Percentiles rank a stretch among this genome's conserved stretches.
phyloP scores from a whole-genome alignment of 140 eudicot species.

The Artemisia princeps region DNA sequence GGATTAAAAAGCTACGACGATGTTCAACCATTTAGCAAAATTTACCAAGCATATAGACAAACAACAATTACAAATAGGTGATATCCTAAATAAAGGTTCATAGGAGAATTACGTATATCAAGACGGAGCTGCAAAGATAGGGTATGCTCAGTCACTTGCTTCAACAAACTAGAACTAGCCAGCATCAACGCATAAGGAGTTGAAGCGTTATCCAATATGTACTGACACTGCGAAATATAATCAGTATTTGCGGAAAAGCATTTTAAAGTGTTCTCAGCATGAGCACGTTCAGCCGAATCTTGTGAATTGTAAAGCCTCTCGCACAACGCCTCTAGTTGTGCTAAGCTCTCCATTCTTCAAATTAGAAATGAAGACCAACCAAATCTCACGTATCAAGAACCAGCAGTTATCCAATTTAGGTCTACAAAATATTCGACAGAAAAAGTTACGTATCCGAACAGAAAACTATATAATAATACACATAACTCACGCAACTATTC shows the following conservation, averaged over 20 bases:
- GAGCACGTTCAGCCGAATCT: conserved; percentile 92
- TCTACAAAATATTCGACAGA: conserved; percentile 55
- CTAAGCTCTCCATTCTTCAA: conserved; percentile 83
- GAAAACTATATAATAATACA: conserved; percentile 13
- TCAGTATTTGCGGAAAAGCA: conserved; percentile 76
- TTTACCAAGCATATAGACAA: not conserved
- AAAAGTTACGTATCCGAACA: conserved; percentile 32
- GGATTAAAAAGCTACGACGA: not conserved
- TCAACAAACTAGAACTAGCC: conserved; percentile 97
- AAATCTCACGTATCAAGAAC: conserved; percentile 50
- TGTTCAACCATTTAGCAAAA: not conserved
- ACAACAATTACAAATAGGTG: not conserved
- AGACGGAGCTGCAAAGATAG: conserved; percentile 92
- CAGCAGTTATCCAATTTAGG: conserved; percentile 58
- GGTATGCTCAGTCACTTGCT: conserved; percentile 92
- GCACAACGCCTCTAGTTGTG: conserved; percentile 87
- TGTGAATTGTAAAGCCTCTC: conserved; percentile 93
- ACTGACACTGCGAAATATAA: conserved; percentile 87
- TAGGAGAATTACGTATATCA: conserved; percentile 74
- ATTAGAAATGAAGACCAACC: conserved; percentile 22
- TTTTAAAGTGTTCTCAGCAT: conserved; percentile 86
- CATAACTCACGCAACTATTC: conserved; percentile 20
- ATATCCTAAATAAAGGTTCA: conserved; percentile 14
- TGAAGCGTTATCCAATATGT: conserved; percentile 84
- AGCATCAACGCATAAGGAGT: conserved; percentile 94